Evolutionary conservation across 2,329 filamentous ascomycete species (phyloP).

Genomic region (Aureobasidium vineae): DNA sequence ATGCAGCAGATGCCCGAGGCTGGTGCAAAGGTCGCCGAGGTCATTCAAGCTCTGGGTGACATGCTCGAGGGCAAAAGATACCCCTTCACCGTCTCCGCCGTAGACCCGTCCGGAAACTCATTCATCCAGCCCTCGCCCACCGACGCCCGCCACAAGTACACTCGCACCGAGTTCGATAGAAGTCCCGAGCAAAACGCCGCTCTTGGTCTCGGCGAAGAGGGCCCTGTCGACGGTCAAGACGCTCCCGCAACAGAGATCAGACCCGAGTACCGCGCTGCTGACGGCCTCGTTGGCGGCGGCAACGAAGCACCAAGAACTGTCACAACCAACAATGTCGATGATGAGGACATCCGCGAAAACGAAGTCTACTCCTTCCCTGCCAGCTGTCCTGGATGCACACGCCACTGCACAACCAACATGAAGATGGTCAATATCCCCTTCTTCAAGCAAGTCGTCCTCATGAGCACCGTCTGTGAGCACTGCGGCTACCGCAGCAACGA

Average conservation of each 20-base stretch:
- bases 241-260: constrained; percentile 58
- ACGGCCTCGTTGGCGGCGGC: constrained; percentile 33
- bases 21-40: constrained; percentile 70
- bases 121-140: constrained; percentile 84
- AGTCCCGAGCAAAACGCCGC: constrained; percentile 82
- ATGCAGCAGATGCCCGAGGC: constrained; percentile 76
- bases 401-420: constrained; percentile 88
- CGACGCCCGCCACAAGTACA: constrained; percentile 82
- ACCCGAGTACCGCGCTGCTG: constrained; percentile 52
- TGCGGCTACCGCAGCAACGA: constrained; percentile 94
- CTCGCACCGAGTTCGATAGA: constrained; percentile 77
- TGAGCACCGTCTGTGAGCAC: constrained; percentile 87
- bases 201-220: constrained; percentile 66
- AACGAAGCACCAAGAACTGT: constrained; percentile 14
- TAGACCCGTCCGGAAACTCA: constrained; percentile 93
- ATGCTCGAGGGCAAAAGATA: constrained; percentile 77
- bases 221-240: constrained; percentile 34
- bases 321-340: constrained; percentile 44
- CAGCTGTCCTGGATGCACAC: constrained; percentile 85
- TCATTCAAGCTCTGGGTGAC: constrained; percentile 69
- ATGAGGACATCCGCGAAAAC: constrained; percentile 76
- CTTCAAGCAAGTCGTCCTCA: constrained; percentile 96
- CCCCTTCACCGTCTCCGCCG: constrained; percentile 83
- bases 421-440: constrained; percentile 98
- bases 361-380: constrained; percentile 92